Conservation (phyloP, 345 rosid species). For the Sisymbrium irio region DNA sequence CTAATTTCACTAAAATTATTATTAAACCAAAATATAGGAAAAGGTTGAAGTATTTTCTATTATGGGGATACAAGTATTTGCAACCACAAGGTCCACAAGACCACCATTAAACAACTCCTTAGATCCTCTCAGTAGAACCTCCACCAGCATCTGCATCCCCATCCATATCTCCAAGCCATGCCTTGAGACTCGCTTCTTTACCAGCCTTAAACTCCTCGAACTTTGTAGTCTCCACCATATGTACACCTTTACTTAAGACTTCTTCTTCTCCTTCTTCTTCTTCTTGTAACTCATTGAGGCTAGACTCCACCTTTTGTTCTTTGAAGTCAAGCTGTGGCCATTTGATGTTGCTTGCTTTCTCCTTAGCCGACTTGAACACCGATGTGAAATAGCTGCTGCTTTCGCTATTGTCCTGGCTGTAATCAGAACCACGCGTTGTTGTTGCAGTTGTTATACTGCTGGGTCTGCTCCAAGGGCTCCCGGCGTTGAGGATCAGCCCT, state of each 20-base stretch:
- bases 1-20: too few species aligned
- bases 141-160: slow-evolving; percentile 27
- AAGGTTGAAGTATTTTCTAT: too few species aligned
- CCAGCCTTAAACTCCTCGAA: slow-evolving; percentile 67
- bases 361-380: slow-evolving; percentile 67
- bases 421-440: slow-evolving; percentile 31
- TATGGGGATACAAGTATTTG: too few species aligned
- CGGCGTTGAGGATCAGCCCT: slow-evolving; percentile 48
- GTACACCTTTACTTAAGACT: slow-evolving; percentile 24
- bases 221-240: slow-evolving; percentile 34
- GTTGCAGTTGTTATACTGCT: slow-evolving; percentile 33
- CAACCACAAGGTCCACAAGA: too few species aligned
- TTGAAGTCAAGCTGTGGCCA: slow-evolving; percentile 69
- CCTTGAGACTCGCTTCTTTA: slow-evolving; percentile 75
- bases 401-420: slow-evolving; percentile 39
- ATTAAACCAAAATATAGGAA: too few species aligned
- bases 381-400: slow-evolving; percentile 52
- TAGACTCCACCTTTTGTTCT: slow-evolving; percentile 32
- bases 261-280: slow-evolving; percentile 45
- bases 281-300: slow-evolving; percentile 48
- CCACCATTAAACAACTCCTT: not conserved
- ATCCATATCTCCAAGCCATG: slow-evolving; percentile 64
- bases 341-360: slow-evolving; percentile 64
- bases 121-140: slow-evolving; percentile 21
- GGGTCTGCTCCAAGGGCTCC: slow-evolving; percentile 49